Base-by-base conservation (phyloP, 768 basidiomycete genomes). In the Coprinopsis sp. region DNA sequence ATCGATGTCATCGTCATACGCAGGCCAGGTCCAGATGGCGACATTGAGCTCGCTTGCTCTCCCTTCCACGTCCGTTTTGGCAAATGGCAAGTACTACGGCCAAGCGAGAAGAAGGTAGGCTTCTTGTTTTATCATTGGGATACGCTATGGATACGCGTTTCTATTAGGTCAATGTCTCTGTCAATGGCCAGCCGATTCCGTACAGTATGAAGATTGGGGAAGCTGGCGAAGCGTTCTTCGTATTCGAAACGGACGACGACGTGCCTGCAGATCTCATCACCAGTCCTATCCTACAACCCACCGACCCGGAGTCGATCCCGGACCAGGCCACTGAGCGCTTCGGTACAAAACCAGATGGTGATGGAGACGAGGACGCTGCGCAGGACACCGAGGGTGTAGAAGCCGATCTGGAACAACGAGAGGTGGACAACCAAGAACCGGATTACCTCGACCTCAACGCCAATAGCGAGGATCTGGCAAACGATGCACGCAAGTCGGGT, bases 151-250 rank as follows among this genome's bases (percentile, higher is more conserved):
- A 29, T 37, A n/a, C 33, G 18, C 13, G 14, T 45, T 24, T 36
- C 27, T 10, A 22, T 37, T 42, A 93, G 91, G 95, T 98, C 52
- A 89, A 84, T 51, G 79, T 98, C 27, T 79, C 80, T 41, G 83
- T 98, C 58, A 94, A 96, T 66, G 90, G 87, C 31, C 72, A 81
- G 55, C 75, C 77, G 34, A 86, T 93, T 46, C 95, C 95, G 0
- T 98, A 90, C 64, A 78, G 77, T 64, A 99, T 99, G 96, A 98
- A 99, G 74, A 92, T 98, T 51, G 94, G 93, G 31, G 96, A 98
- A 49, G 92, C 96, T 1, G 96, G 96, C 4, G 96, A 99, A 67
- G 96, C 94, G 0, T 99, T 98, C 74, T 98, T 98, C 59, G 87
- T 99, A 31, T 91, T 98, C 54, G 95, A 99, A 66, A 97, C 95